Base-by-base conservation (phyloP, 2,329 filamentous ascomycete genomes). In the Aaosphaeria arxii region DNA sequence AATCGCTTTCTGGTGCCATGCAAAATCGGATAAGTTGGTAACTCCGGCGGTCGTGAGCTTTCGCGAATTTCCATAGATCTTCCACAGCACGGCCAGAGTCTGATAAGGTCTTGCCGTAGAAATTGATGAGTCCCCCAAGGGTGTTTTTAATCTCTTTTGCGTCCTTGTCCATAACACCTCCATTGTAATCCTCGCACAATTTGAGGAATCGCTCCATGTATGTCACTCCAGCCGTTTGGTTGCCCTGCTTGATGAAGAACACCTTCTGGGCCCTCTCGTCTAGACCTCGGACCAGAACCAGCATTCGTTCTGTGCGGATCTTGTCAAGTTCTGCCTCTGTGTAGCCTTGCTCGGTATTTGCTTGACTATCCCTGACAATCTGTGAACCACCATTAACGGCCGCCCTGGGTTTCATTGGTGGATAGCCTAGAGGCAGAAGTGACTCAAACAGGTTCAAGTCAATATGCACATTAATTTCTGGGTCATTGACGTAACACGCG, bases 1-100 rank as follows among this genome's bases (percentile, higher is more conserved):
- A 97, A 63, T 99, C 94, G 59, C 88, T 91, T 53, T 92, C 87
- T 4, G 88, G 84, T 30, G 85, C 86, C 66, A 91, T 89, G 45
- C 90, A 85, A 67, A 91, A 96, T 48, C 88, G 86, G 56, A 96
- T 84, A 24, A 99, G 82, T 61, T 95, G 88, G 69, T 96, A 97
- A 59, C 83, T 88, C 47, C 94, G 86, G 44, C 92, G 86, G 66
- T 99, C 91, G 62, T 97, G 89, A 58, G 86, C 79, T 69, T 92
- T 96, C 35, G 90, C 91, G 65, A 96, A 97, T 61, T 89, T 95
- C 73, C 89, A 86, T 9, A 99, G 75, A 69, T 97, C 91, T 11
- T 84, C 81, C 32, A 81, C 82, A 13, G 88, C 86, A 56, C 87
- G 84, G 45, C 81, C 67, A 0, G 84, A 74, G 57, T 99, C 92